Percentiles rank a stretch among this genome's conserved stretches.
These are phyloP conservation scores for Cercospora nicotianae DNA, from an alignment of 2,329 filamentous ascomycete genomes.

Conservation along the genomic window DNA sequence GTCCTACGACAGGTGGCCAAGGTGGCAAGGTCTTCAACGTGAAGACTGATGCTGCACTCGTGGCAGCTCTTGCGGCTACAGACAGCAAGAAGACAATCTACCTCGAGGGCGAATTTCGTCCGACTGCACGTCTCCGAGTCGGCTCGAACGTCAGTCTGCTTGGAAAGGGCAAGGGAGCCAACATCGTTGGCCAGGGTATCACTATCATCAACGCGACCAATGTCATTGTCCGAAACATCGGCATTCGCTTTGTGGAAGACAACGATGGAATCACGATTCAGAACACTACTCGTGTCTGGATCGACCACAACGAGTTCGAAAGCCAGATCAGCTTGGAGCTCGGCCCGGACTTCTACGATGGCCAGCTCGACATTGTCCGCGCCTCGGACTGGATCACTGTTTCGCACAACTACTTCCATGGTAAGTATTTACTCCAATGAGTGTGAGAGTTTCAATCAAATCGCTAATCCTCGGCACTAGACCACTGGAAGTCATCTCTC, in stretches of 20 bases:
- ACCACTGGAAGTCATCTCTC: conserved; percentile 50
- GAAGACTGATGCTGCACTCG: conserved; percentile 42
- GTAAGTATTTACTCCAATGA: background rate
- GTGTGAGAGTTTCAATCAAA: background rate
- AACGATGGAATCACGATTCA: conserved; percentile 49
- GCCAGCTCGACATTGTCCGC: conserved; percentile 50
- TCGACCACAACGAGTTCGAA: conserved; percentile 53
- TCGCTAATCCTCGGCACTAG: conserved; percentile 10
- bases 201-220: conserved; percentile 42
- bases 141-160: conserved; percentile 51
- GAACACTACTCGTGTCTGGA: conserved; percentile 50
- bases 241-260: conserved; percentile 41
- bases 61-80: conserved; percentile 47
- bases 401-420: conserved; percentile 53
- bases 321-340: conserved; percentile 40
- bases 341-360: conserved; percentile 40
- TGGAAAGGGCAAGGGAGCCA: conserved; percentile 40
- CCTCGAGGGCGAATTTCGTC: conserved; percentile 46
- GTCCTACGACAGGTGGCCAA: conserved; percentile 42
- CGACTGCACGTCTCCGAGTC: conserved; percentile 46
- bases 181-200: conserved; percentile 43
- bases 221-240: conserved; percentile 46
- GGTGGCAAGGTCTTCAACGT: conserved; percentile 41
- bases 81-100: conserved; percentile 45
- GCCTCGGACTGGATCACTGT: conserved; percentile 51